Evolutionary conservation across 441 rosid genomes (phyloP), one percentile per base, ranked within the genome.

Genomic region (Populus tomentosa): DNA sequence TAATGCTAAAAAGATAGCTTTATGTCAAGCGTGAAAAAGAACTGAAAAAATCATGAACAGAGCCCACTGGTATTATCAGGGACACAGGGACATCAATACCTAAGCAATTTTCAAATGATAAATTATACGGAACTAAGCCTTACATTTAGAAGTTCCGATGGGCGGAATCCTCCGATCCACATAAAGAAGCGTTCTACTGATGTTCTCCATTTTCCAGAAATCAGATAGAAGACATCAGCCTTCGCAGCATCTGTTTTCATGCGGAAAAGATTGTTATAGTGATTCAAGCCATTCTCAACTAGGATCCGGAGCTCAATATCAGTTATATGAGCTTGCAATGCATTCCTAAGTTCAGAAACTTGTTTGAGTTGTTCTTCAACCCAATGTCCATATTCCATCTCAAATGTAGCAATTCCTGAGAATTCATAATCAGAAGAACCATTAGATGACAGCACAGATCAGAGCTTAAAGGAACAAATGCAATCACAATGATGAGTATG

Each of bases 151-250:
- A 53, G 61, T 53, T 53, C 61, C 18, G 61, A 53, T 53, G 61
- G 61, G 20, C 98, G 92, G 70, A 90, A 96, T 32, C 98, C 99
- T 3, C 98, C 99, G 77, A 96, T 81, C 99, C 99, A 96, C 84
- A 89, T 82, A 85, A 94, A 96, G 82, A 97, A 96, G 26, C 98
- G 86, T 61, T 96, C 99, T 2, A 90, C 93, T 8, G 98, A 95
- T 63, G 99, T 88, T 87, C 88, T 91, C 99, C 99, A 96, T 68
- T 85, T 88, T 46, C 99, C 98, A 42, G 98, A 94, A 1, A 92
- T 84, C 53, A 94, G 87, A 77, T 96, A 95, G 80, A 96, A 94
- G 46, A 96, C 97, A 78, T 96, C 98, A 21, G 96, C 88, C 77
- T 90, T 91, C 14, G 93, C 95, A 18, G 90, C 89, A 82, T 90